These are phyloP conservation scores for Borovskyia barvae DNA, from an alignment of 208 protist genomes.

Conservation along the genomic window DNA sequence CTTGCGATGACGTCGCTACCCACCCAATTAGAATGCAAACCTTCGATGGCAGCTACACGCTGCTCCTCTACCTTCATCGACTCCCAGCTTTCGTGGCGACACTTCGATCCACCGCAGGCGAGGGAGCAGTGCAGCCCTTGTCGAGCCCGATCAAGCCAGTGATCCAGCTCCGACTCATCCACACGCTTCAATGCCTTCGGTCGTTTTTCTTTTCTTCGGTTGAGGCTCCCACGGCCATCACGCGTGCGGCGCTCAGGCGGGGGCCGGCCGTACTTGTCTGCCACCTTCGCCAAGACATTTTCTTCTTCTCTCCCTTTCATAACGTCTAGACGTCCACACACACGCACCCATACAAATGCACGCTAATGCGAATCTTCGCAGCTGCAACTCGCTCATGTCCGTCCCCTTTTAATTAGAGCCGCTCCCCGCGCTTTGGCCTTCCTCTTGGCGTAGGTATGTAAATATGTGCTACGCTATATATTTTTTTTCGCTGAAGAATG, in stretches of 20 bases:
- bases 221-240: conserved; percentile 2
- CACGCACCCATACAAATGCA: no score
- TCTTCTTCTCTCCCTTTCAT: not conserved
- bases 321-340: no score
- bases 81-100: conserved; percentile 82
- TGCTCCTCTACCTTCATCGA: conserved; percentile 43
- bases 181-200: conserved; percentile 43
- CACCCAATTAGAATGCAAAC: conserved; percentile 89
- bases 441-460: no score
- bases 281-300: conserved; percentile 33
- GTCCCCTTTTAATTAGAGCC: no score
- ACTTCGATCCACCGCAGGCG: conserved; percentile 80
- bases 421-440: no score
- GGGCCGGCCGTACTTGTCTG: conserved; percentile 29
- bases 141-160: conserved; percentile 66
- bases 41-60: conserved; percentile 72
- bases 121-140: conserved; percentile 80
- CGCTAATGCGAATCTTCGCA: no score
- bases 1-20: conserved; percentile 82
- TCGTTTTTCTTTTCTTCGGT: conserved; percentile 28
- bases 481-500: no score
- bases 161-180: conserved; percentile 71
- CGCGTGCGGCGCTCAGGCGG: conserved; percentile 35
- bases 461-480: no score
- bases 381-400: no score